Evolutionary conservation across 2,329 filamentous ascomycete species (phyloP).

Genomic region (Elsinoe australis): DNA sequence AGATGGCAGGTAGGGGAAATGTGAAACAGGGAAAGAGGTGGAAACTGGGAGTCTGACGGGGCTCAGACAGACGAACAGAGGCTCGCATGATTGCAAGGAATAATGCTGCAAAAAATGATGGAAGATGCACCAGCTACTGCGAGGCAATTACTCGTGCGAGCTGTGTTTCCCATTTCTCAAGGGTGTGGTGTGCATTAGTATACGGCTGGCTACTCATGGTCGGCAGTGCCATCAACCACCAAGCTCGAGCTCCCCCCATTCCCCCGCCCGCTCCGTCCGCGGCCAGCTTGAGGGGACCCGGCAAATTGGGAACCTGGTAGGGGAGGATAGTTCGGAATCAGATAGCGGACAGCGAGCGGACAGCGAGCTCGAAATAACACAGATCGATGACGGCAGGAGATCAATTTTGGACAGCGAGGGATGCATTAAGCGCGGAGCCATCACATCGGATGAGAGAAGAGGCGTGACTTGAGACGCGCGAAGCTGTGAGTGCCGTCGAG

Average conservation of each 20-base stretch:
- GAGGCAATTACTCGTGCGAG: background rate
- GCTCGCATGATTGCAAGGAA: too few species aligned
- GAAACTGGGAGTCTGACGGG: too few species aligned
- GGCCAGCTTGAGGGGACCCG: background rate
- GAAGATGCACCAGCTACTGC: background rate
- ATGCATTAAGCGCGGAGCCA: too few species aligned
- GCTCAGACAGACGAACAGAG: too few species aligned
- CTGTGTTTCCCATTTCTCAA: too few species aligned
- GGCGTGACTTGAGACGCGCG: constrained; percentile 10
- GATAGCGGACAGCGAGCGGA: background rate
- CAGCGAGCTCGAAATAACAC: background rate
- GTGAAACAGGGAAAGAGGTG: too few species aligned
- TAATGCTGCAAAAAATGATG: too few species aligned
- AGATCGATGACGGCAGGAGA: constrained; percentile 8
- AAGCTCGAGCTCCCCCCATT: background rate
- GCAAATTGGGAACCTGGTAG: constrained; percentile 4
- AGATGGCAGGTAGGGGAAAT: too few species aligned
- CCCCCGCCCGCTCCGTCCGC: constrained; percentile 4
- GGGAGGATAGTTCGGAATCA: background rate
- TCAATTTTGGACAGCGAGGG: too few species aligned
- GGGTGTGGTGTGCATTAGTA: too few species aligned
- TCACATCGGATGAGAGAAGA: background rate
- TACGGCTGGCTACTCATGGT: too few species aligned
- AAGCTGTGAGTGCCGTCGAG: constrained; percentile 1
- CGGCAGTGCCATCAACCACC: too few species aligned